Evolutionary conservation across 1,139 yeast species (phyloP).

Genomic region (Kluyveromyces sp.): DNA sequence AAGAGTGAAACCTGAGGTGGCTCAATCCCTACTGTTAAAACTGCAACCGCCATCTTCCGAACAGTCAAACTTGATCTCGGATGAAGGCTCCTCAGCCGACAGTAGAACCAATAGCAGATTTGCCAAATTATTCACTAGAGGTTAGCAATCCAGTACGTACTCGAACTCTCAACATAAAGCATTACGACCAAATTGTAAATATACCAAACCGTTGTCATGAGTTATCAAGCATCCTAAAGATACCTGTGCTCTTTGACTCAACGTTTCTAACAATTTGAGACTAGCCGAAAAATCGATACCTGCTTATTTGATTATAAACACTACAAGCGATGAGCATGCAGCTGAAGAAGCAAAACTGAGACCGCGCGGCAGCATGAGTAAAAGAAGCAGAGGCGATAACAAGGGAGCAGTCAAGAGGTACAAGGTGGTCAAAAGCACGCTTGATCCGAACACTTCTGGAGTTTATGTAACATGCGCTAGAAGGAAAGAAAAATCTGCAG

Average conservation of each 20-base stretch:
- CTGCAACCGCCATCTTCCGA: conserved; percentile 14
- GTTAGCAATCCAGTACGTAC: background rate
- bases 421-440: conserved; percentile 23
- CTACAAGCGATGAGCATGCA: background rate
- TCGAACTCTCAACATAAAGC: background rate
- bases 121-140: conserved; percentile 26
- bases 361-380: background rate
- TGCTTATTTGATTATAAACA: background rate
- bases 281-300: background rate
- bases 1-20: conserved; percentile 54
- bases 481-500: conserved; percentile 68
- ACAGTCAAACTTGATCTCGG: conserved; percentile 1
- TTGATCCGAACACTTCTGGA: conserved; percentile 78
- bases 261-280: no score
- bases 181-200: no score
- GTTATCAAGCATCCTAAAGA: no score
- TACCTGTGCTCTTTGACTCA: no score
- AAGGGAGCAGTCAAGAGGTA: conserved; percentile 10
- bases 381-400: conserved; percentile 5
- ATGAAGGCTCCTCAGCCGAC: conserved; percentile 10
- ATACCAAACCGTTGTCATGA: no score
- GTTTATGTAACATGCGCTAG: conserved; percentile 80
- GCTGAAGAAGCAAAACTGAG: background rate
- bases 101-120: conserved; percentile 18
- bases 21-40: conserved; percentile 44